phyloP scores from a whole-genome alignment of 169 alveolate genomes.

The Neospora caninum region DNA sequence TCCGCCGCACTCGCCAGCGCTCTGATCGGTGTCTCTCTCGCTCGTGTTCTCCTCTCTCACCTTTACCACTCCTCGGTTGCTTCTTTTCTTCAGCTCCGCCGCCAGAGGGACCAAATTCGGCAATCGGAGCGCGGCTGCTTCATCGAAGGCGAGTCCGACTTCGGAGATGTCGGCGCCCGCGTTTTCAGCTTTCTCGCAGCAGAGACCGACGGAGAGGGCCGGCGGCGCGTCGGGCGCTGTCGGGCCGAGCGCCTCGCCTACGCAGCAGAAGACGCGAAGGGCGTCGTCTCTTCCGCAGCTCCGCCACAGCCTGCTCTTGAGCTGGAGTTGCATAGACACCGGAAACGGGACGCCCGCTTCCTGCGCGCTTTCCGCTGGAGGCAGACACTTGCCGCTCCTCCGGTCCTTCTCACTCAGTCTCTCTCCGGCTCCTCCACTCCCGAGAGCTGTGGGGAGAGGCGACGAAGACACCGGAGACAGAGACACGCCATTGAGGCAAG shows the following conservation, averaged over 20 bases:
- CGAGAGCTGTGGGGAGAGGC: not conserved
- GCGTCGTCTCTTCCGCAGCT: not conserved
- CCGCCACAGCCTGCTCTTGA: not conserved
- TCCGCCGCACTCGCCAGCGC: no score
- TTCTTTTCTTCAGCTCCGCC: not conserved
- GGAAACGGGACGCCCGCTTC: not conserved
- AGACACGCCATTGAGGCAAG: not conserved
- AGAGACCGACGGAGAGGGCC: not conserved
- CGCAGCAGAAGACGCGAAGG: not conserved
- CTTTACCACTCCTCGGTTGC: not conserved
- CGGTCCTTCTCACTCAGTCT: not conserved
- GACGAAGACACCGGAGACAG: not conserved
- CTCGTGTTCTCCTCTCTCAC: not conserved
- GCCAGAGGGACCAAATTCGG: not conserved
- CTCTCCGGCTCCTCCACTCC: not conserved
- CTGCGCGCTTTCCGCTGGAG: not conserved
- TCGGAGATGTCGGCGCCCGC: not conserved
- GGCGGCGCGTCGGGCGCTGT: slow-evolving; percentile 19
- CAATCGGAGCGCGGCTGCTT: not conserved
- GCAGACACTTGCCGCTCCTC: not conserved
- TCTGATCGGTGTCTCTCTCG: no score
- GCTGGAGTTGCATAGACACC: not conserved
- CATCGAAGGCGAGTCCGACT: not conserved
- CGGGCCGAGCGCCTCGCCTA: not conserved
- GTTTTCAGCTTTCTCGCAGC: not conserved